phyloP scores from a whole-genome alignment of 208 protist genomes.

The Acanthamoeba castellanii region DNA sequence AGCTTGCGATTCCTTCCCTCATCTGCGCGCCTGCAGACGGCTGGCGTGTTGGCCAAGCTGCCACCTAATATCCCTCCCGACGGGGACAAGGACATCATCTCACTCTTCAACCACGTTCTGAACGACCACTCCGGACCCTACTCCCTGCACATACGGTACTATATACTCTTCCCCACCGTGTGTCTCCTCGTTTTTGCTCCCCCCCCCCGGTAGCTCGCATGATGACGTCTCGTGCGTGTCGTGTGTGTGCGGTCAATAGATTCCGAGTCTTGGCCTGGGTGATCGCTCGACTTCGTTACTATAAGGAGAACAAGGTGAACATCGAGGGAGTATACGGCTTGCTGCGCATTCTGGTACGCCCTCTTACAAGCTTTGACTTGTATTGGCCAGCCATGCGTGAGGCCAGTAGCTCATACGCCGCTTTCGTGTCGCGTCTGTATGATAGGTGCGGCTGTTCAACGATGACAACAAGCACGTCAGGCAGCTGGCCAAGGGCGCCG shows the following conservation, averaged over 20 bases:
- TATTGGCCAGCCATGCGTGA: too few relatives aligned
- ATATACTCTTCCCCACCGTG: not conserved
- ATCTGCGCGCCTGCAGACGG: constrained; percentile 10
- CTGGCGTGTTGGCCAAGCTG: constrained; percentile 60
- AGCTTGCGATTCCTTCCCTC: constrained; percentile 64
- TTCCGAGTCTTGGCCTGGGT: constrained; percentile 65
- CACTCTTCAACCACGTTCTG: constrained; percentile 63
- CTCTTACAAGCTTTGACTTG: not conserved
- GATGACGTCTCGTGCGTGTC: not conserved
- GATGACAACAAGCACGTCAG: constrained; percentile 68
- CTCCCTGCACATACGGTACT: constrained; percentile 65
- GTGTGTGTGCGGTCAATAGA: not conserved
- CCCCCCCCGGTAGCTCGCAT: too few relatives aligned
- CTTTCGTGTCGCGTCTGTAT: not conserved
- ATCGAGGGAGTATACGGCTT: constrained; percentile 35
- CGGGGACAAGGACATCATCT: constrained; percentile 54
- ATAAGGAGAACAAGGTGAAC: constrained; percentile 68
- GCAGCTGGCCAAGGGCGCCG: constrained; percentile 45
- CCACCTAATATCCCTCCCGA: constrained; percentile 58
- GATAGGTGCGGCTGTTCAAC: constrained; percentile 31
- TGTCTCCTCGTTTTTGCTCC: too few relatives aligned
- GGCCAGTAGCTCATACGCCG: too few relatives aligned
- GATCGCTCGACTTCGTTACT: constrained; percentile 63
- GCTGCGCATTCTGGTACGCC: constrained; percentile 41
- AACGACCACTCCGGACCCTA: constrained; percentile 8